These are phyloP conservation scores for Geoglossum cookeanum DNA, from an alignment of 2,329 filamentous ascomycete species.

Conservation along the genomic window DNA sequence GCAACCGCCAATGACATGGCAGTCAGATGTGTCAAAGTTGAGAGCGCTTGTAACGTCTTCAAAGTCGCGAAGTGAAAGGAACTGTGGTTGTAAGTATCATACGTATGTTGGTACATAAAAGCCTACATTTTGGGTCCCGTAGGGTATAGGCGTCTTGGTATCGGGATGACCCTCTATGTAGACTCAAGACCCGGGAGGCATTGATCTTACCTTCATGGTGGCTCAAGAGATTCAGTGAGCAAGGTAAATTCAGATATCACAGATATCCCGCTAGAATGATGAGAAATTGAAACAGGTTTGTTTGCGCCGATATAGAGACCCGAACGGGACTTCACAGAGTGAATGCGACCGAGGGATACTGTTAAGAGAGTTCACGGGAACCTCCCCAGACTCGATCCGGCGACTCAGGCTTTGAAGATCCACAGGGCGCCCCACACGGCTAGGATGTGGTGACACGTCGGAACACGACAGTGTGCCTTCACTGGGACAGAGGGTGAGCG, in stretches of 20 bases:
- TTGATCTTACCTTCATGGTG: constrained; percentile 4
- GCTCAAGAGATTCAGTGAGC: neutral
- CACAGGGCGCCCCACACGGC: neutral
- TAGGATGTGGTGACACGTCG: neutral
- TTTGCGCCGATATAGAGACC: neutral
- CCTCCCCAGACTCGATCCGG: neutral
- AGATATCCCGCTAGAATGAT: neutral
- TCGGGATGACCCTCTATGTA: neutral
- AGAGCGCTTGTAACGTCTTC: constrained; percentile 81
- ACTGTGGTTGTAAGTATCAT: constrained; percentile 33
- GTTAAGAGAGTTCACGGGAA: neutral
- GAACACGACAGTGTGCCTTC: neutral
- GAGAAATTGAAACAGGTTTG: neutral
- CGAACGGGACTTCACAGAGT: neutral
- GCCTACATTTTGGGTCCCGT: neutral
- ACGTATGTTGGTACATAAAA: no score
- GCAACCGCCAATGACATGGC: constrained; percentile 80
- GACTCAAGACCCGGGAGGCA: neutral
- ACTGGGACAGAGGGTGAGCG: neutral
- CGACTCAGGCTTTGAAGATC: neutral
- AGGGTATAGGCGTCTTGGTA: neutral
- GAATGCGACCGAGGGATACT: constrained; percentile 1
- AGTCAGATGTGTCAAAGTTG: constrained; percentile 89
- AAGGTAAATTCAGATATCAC: neutral
- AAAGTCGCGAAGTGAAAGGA: constrained; percentile 76